Base-by-base conservation (phyloP, 768 basidiomycete genomes). In the Cyclocybe aegerita region DNA sequence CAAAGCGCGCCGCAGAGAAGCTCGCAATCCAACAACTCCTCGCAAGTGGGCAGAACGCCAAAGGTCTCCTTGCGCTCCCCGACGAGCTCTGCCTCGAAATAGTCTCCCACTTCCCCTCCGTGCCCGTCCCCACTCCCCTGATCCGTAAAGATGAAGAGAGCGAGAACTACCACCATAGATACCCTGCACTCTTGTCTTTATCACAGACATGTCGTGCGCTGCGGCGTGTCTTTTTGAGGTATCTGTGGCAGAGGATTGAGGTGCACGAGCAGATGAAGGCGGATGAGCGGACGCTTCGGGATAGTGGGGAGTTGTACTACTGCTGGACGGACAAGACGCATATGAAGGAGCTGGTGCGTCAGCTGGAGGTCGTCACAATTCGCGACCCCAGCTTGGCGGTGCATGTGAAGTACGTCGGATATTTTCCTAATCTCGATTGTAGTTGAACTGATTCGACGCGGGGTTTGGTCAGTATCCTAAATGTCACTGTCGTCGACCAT, bases 341-440 rank as follows among this genome's bases (percentile, higher is more conserved):
- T 38, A 15, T 9, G 50, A 58, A 34, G 23, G 23, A 23, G 23
- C 39, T 58, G 4, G 32, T 58, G 14, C 50, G 48, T 9, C 57
- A 66, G 42, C 45, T 61, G 1, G 63, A 66, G 45, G 53, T 57
- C 14, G 58, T 63, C 9, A 64, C 63, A 0, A 49, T 60, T 9
- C 55, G 58, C 2, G 23, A 60, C 29, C 60, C 61, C 2, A 43
- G 46, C 2, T 48, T 63, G 7, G 60, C 61, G 4, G 32, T 45
- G 14, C 48, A 60, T 36, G 64, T 65, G 7, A 50, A 37, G 49
- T 50, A 23, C 23, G 23, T 23, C 23, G 23, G 23, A 23, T 3
- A 23, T 1, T 23, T 23, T 23, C 23, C 23, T 23, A 23, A 23
- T 23, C 23, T 23, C 23, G 23, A 23, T 23, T 23, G 23, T 23